Evolutionary conservation across 177 flowering plant genomes (phyloP).

Genomic region (Vitis hybrid): DNA sequence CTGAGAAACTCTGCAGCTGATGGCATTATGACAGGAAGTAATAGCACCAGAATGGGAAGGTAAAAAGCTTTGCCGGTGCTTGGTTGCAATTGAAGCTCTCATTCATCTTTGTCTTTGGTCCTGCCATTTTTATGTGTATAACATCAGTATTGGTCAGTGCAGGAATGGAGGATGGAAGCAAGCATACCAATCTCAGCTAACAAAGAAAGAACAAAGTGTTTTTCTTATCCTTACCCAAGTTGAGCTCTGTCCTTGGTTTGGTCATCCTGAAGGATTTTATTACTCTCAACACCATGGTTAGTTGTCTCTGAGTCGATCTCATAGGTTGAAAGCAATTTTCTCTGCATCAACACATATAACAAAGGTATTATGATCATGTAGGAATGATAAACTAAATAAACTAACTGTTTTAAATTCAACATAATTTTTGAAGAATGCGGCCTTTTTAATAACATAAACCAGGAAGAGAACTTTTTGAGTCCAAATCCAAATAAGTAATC

Average conservation of each 20-base stretch:
- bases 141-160: not conserved
- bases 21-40: not conserved
- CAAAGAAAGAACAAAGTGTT: not conserved
- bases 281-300: slow-evolving; percentile 5
- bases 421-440: no score
- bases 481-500: no score
- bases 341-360: slow-evolving; percentile 29
- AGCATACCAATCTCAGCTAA: not conserved
- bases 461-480: no score
- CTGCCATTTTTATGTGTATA: not conserved
- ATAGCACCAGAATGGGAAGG: not conserved
- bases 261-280: slow-evolving; percentile 11
- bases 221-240: slow-evolving; percentile 1
- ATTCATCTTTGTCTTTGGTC: not conserved
- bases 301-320: slow-evolving; percentile 35
- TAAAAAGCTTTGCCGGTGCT: no score
- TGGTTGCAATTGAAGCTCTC: no score
- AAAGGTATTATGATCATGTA: not conserved
- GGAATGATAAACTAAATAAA: not conserved
- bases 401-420: no score
- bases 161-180: not conserved
- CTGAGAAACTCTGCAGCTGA: not conserved
- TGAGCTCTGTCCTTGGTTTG: slow-evolving; percentile 15
- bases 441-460: no score
- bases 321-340: slow-evolving; percentile 47